Evolutionary conservation across 805 yeast species (phyloP).

Genomic region (Zygoascus flipseniorum): DNA sequence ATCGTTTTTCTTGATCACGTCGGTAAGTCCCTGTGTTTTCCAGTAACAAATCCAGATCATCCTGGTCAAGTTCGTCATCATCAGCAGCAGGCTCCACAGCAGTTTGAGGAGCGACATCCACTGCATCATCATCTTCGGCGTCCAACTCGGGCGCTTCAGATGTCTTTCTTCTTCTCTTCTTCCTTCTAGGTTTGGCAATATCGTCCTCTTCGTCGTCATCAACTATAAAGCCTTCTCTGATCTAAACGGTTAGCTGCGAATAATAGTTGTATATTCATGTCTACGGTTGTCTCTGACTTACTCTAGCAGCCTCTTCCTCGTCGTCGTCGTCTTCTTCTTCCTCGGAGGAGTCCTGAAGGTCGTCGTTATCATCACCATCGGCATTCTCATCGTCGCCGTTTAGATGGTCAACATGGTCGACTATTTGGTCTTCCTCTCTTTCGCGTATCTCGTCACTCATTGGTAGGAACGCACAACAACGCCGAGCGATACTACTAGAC

Average conservation of each 20-base stretch:
- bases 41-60: conserved; percentile 83
- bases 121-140: conserved; percentile 14
- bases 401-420: conserved; percentile 2
- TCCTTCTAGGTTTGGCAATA: conserved; percentile 15
- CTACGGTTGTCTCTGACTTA: conserved; percentile 9
- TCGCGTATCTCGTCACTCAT: not conserved
- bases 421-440: conserved; percentile 12
- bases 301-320: conserved; percentile 73
- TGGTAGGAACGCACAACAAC: not conserved
- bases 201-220: conserved; percentile 75
- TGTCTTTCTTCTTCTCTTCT: conserved; percentile 17
- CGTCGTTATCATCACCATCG: conserved; percentile 40
- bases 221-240: conserved; percentile 88
- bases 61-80: conserved; percentile 80
- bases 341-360: conserved; percentile 63
- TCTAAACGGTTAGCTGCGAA: conserved; percentile 25
- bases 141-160: conserved; percentile 3
- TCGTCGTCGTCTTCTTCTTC: conserved; percentile 92
- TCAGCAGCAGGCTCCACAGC: conserved; percentile 7
- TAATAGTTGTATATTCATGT: too few species aligned
- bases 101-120: conserved; percentile 4
- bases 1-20: conserved; percentile 25
- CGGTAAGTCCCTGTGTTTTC: conserved; percentile 70
- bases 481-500: too few species aligned
- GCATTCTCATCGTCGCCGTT: conserved; percentile 28